phyloP scores from a whole-genome alignment of 1,139 yeast genomes.

The Kodamaea anthophila region DNA sequence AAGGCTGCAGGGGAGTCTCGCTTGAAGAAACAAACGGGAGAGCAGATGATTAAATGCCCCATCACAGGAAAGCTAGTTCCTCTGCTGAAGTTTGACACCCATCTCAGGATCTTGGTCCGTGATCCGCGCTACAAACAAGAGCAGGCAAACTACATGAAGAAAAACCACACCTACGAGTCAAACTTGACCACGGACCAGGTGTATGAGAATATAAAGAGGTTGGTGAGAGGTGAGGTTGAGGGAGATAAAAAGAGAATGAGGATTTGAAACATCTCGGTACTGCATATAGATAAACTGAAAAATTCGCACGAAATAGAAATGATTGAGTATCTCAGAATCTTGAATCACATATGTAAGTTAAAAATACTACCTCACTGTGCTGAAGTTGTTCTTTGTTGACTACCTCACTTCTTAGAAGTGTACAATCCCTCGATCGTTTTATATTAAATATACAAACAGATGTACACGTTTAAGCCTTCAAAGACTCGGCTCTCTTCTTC shows the following conservation, averaged over 20 bases:
- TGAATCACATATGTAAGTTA: too few relatives aligned
- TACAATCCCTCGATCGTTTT: conserved; percentile 4
- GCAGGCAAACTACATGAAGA: conserved; percentile 56
- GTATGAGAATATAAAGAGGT: conserved; percentile 63
- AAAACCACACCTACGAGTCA: conserved; percentile 51
- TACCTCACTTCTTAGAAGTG: too few relatives aligned
- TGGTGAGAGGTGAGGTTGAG: conserved; percentile 29
- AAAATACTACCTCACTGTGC: too few relatives aligned
- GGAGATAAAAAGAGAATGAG: conserved; percentile 13
- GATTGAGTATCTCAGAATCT: too few relatives aligned
- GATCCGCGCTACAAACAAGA: conserved; percentile 79
- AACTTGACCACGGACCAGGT: conserved; percentile 68
- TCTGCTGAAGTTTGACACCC: conserved; percentile 67
- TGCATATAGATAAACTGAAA: too few relatives aligned
- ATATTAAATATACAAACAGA: conserved; percentile 10
- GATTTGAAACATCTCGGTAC: too few relatives aligned
- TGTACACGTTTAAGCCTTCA: conserved; percentile 57
- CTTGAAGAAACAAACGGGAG: conserved; percentile 29
- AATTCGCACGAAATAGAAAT: too few relatives aligned
- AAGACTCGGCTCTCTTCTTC: conserved; percentile 99
- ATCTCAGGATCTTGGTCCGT: conserved; percentile 61
- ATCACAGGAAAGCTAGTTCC: conserved; percentile 65
- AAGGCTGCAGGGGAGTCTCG: conserved; percentile 67
- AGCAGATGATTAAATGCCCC: conserved; percentile 57
- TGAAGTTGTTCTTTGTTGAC: too few relatives aligned